Conservation (phyloP, 2,329 filamentous ascomycete species). For the Botryotinia narcissicola region DNA sequence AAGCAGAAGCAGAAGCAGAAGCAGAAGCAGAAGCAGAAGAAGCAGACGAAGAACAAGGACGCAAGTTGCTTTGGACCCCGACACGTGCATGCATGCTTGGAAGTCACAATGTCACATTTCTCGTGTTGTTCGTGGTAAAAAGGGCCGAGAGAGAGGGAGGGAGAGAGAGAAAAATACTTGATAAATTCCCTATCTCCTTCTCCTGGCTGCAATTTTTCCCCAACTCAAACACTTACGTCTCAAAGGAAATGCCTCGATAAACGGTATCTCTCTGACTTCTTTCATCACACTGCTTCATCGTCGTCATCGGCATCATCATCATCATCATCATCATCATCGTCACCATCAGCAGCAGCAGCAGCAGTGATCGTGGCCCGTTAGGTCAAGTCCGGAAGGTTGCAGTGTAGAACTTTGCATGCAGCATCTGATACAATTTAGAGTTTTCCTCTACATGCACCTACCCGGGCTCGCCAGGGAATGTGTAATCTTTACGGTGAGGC, state of each 20-base stretch:
- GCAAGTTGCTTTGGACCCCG: neutral
- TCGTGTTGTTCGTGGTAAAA: neutral
- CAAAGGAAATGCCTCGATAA: neutral
- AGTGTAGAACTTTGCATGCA: neutral
- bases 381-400: neutral
- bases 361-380: neutral
- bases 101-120: neutral
- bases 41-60: neutral
- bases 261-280: neutral
- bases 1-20: neutral
- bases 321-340: neutral
- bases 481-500: constrained; percentile 5
- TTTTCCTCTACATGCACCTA: constrained; percentile 10
- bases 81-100: neutral
- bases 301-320: neutral
- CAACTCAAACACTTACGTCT: neutral
- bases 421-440: neutral
- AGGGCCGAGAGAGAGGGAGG: neutral
- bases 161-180: neutral
- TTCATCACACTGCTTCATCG: neutral
- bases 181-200: neutral
- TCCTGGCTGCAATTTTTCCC: neutral
- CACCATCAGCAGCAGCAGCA: neutral
- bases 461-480: neutral
- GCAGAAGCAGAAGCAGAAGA: neutral